Percentiles rank a stretch among this genome's conserved stretches.
These are phyloP conservation scores for Fonsecaea pedrosoi DNA, from an alignment of 2,329 filamentous ascomycete genomes.

Conservation along the genomic window DNA sequence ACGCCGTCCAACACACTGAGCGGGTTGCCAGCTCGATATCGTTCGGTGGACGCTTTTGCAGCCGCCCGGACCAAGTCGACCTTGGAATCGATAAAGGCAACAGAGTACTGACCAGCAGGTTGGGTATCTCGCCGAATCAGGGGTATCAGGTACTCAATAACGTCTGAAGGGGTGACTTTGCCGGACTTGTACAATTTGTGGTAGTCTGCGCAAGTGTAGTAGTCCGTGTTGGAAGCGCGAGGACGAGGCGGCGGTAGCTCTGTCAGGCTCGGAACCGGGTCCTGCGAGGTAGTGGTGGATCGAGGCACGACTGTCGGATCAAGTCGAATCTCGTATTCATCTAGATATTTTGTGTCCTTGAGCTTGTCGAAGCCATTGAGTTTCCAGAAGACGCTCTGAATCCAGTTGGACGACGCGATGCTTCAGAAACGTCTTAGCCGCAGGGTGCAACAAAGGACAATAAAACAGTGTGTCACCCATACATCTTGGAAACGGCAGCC, in stretches of 20 bases:
- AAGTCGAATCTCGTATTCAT: conserved; percentile 60
- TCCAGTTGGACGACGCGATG: conserved; percentile 63
- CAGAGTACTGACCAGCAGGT: conserved; percentile 67
- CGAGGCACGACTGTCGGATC: conserved; percentile 65
- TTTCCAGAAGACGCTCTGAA: conserved; percentile 72
- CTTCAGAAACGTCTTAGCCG: conserved; percentile 44
- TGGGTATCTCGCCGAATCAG: conserved; percentile 68
- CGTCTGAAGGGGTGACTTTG: conserved; percentile 72
- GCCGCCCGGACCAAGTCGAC: conserved; percentile 69
- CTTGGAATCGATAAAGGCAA: conserved; percentile 74
- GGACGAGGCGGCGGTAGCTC: conserved; percentile 44
- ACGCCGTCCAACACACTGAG: conserved; percentile 79
- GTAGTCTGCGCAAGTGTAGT: conserved; percentile 77
- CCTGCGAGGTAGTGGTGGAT: conserved; percentile 28
- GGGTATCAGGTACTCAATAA: conserved; percentile 73
- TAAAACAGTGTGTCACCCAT: conserved; percentile 40
- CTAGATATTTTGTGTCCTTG: conserved; percentile 61
- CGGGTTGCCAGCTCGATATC: conserved; percentile 71
- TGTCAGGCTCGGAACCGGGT: conserved; percentile 19
- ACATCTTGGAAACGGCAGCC: conserved; percentile 68
- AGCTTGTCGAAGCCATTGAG: conserved; percentile 72
- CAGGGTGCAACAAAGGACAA: neutral
- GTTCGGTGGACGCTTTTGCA: conserved; percentile 73
- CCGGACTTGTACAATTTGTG: conserved; percentile 75
- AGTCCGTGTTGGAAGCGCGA: conserved; percentile 54